phyloP scores from a whole-genome alignment of 257 asterid species.

The Fraxinus excelsior region DNA sequence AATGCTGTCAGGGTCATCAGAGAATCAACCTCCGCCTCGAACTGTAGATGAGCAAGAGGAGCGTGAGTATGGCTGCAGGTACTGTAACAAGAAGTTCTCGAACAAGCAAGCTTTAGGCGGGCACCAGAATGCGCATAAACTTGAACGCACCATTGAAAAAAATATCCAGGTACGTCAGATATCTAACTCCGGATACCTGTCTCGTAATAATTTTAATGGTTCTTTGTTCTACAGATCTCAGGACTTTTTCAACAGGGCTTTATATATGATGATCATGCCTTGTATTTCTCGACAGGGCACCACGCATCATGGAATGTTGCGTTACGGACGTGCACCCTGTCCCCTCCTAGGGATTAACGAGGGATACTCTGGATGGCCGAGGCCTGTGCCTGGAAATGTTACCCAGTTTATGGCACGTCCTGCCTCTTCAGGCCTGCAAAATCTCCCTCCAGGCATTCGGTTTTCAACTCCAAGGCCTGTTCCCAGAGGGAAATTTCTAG shows the following conservation, averaged over 20 bases:
- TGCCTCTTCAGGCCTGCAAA: neutral
- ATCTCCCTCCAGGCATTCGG: neutral
- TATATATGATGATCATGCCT: neutral
- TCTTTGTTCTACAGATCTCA: constrained; percentile 12
- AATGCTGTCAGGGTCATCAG: neutral
- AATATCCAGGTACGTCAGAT: neutral
- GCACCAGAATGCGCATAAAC: constrained; percentile 44
- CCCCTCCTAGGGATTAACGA: neutral
- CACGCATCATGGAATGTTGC: constrained; percentile 2
- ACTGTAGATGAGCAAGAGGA: neutral
- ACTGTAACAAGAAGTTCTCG: constrained; percentile 31
- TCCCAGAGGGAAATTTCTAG: neutral
- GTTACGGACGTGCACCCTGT: neutral
- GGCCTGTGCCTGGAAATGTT: neutral
- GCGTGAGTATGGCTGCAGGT: constrained; percentile 30
- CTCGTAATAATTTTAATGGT: neutral
- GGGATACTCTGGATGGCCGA: neutral
- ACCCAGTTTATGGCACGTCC: neutral
- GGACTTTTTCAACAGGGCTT: neutral
- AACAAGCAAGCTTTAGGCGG: constrained; percentile 47
- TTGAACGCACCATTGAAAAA: constrained; percentile 32
- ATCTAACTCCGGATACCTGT: neutral
- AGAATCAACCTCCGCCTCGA: neutral
- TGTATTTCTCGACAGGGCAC: neutral
- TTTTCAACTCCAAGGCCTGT: neutral